These are phyloP conservation scores for Sporobolomyces roseus DNA, from an alignment of 768 basidiomycete species.

Conservation along the genomic window DNA sequence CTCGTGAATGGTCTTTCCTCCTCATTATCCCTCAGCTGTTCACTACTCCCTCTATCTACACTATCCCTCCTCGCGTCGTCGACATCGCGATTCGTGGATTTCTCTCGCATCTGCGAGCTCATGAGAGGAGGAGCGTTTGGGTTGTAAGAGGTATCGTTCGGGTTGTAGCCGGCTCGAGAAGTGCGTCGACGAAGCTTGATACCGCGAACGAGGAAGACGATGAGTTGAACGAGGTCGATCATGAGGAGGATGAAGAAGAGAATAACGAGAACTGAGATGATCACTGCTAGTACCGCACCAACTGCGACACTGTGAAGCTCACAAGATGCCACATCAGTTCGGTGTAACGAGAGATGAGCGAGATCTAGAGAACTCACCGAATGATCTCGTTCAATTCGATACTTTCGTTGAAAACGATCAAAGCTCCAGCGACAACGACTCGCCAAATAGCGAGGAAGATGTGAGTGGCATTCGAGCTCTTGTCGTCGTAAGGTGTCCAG, in stretches of 20 bases:
- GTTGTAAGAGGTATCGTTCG: neutral
- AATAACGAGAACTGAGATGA: conserved; percentile 30
- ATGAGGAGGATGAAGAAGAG: conserved; percentile 38
- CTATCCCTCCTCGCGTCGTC: too few relatives aligned
- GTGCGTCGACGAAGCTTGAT: conserved; percentile 18
- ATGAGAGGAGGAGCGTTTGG: neutral
- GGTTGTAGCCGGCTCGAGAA: neutral
- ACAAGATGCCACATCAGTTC: too few relatives aligned
- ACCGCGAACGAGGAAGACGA: conserved; percentile 32
- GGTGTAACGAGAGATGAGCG: too few relatives aligned
- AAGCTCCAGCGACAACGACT: conserved; percentile 26
- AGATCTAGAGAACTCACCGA: conserved; percentile 20
- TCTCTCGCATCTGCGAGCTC: neutral
- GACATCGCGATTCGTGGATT: too few relatives aligned
- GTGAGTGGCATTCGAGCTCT: conserved; percentile 24
- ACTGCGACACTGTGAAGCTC: conserved; percentile 30
- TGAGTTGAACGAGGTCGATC: conserved; percentile 35
- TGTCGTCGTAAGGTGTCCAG: conserved; percentile 38
- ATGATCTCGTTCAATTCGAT: conserved; percentile 32
- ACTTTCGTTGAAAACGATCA: conserved; percentile 37
- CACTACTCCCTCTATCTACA: too few relatives aligned
- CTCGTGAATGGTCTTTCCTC: neutral
- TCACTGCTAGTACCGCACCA: conserved; percentile 35
- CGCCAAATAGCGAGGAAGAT: conserved; percentile 34
- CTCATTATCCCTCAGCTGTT: too few relatives aligned